Evolutionary conservation across 2,329 filamentous ascomycete genomes (phyloP).

Genomic region (Monilinia polystroma): DNA sequence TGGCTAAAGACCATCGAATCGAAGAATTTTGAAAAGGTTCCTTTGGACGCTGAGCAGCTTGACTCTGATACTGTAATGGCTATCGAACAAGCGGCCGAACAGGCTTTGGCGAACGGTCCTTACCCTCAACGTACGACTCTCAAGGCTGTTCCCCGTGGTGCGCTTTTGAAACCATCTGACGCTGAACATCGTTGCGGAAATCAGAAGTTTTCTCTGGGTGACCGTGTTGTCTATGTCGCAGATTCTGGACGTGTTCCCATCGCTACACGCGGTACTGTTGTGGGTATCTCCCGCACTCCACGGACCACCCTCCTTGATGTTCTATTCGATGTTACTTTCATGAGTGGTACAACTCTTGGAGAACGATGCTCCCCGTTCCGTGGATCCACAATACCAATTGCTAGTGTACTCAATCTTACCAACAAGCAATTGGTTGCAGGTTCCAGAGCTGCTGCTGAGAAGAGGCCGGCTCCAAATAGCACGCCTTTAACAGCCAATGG

Average conservation of each 20-base stretch:
- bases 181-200: constrained; percentile 89
- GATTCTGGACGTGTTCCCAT: constrained; percentile 95
- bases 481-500: constrained; percentile 53
- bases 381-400: constrained; percentile 83
- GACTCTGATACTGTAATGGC: constrained; percentile 84
- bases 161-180: constrained; percentile 88
- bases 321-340: constrained; percentile 91
- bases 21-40: constrained; percentile 92
- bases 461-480: constrained; percentile 48
- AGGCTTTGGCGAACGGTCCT: constrained; percentile 52
- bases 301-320: constrained; percentile 82
- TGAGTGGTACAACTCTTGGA: constrained; percentile 91
- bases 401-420: constrained; percentile 85
- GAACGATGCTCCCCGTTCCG: constrained; percentile 91
- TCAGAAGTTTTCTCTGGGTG: constrained; percentile 80
- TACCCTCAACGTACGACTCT: constrained; percentile 66
- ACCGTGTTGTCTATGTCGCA: constrained; percentile 89
- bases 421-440: constrained; percentile 76
- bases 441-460: constrained; percentile 57
- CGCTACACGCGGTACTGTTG: constrained; percentile 86
- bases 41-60: constrained; percentile 91
- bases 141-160: constrained; percentile 78
- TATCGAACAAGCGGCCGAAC: constrained; percentile 75
- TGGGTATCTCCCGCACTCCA: constrained; percentile 86
- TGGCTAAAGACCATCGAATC: constrained; percentile 93